Evolutionary conservation across 176 grass and related monocot genomes (phyloP).

Genomic region (Eragrostis curvula): DNA sequence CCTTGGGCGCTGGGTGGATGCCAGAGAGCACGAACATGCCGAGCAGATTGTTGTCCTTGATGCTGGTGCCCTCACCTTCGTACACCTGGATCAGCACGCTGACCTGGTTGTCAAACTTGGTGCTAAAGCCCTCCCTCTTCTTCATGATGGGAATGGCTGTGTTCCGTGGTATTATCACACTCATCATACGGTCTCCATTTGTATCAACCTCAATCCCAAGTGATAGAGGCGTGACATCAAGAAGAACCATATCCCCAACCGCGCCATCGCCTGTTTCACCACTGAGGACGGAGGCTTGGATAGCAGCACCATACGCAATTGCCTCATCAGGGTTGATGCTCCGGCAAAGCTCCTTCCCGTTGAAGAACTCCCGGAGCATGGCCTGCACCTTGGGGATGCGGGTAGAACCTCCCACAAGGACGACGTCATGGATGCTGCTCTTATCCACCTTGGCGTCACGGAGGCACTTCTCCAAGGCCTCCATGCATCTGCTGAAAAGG

Average conservation of each 20-base stretch:
- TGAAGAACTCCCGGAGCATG: conserved; percentile 46
- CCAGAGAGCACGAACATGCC: conserved; percentile 53
- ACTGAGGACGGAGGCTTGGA: conserved; percentile 47
- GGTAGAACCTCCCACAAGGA: conserved; percentile 57
- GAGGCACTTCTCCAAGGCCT: conserved; percentile 46
- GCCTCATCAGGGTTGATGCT: conserved; percentile 63
- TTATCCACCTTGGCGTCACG: conserved; percentile 49
- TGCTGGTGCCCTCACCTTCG: conserved; percentile 50
- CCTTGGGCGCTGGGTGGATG: conserved; percentile 45
- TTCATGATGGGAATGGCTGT: conserved; percentile 55
- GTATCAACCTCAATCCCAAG: conserved; percentile 41
- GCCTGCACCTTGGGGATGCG: conserved; percentile 55
- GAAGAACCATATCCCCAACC: conserved; percentile 35
- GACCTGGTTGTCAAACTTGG: conserved; percentile 40
- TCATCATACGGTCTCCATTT: conserved; percentile 45
- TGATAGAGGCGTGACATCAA: conserved; percentile 48
- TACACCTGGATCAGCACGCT: conserved; percentile 34
- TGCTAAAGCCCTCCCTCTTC: too few relatives aligned
- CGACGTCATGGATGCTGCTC: conserved; percentile 42
- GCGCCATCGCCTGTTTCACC: not conserved
- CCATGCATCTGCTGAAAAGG: conserved; percentile 54
- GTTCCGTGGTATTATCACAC: conserved; percentile 57
- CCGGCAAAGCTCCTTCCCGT: conserved; percentile 51
- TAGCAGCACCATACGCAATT: conserved; percentile 50
- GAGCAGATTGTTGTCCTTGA: conserved; percentile 51